Evolutionary conservation across 805 yeast genomes (phyloP).

Genomic region (Monosporozyma unispora): DNA sequence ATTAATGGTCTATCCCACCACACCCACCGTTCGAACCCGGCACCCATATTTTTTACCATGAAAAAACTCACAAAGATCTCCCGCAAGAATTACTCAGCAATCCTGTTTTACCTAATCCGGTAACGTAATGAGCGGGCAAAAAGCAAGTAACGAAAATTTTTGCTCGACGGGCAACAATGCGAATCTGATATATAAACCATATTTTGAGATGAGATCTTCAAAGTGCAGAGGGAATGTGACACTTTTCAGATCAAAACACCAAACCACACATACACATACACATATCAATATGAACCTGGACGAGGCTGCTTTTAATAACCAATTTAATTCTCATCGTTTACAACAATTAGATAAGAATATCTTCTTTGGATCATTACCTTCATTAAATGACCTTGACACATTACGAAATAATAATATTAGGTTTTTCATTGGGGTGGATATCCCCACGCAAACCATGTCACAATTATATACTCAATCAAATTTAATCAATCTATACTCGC

Average conservation of each 20-base stretch:
- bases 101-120: not conserved
- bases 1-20: no score
- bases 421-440: slow-evolving; percentile 30
- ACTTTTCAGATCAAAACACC: not conserved
- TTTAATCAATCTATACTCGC: slow-evolving; percentile 5
- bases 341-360: slow-evolving; percentile 35
- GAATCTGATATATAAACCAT: not conserved
- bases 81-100: not conserved
- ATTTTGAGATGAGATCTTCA: not conserved
- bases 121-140: not conserved
- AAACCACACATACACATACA: not conserved
- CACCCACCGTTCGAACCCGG: no score
- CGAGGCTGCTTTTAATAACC: slow-evolving; percentile 3
- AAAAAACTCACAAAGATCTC: no score
- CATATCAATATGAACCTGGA: not conserved
- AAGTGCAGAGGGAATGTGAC: not conserved
- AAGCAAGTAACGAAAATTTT: not conserved
- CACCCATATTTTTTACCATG: no score
- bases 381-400: slow-evolving; percentile 31
- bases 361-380: slow-evolving; percentile 40
- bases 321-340: slow-evolving; percentile 31
- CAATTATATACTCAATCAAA: slow-evolving; percentile 11
- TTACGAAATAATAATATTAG: slow-evolving; percentile 33
- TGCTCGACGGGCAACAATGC: not conserved
- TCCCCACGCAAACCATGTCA: slow-evolving; percentile 29